Evolutionary conservation across 345 rosid species (phyloP).

Genomic region (Linum trigynum): DNA sequence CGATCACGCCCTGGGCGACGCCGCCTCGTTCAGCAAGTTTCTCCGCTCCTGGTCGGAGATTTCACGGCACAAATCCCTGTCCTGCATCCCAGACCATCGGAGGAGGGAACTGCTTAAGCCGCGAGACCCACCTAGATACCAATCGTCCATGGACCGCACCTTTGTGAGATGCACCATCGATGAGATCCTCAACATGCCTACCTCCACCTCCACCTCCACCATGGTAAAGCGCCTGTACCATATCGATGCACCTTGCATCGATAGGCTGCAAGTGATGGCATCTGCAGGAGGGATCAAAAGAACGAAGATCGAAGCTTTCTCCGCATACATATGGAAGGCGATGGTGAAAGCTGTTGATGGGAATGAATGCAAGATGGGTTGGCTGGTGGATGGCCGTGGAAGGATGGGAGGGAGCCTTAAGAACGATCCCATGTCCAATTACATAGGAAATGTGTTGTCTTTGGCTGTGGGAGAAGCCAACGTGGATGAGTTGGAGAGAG

Average conservation of each 20-base stretch:
- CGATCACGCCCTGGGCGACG: constrained; percentile 84
- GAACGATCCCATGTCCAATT: constrained; percentile 32
- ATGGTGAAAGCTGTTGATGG: constrained; percentile 43
- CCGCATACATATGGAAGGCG: constrained; percentile 73
- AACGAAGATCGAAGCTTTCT: constrained; percentile 80
- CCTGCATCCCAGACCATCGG: constrained; percentile 56
- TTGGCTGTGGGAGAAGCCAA: constrained; percentile 56
- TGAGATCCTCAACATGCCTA: constrained; percentile 53
- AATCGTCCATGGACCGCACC: constrained; percentile 39
- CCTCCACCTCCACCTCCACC: constrained; percentile 9
- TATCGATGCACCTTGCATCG: constrained; percentile 42
- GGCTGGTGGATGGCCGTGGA: constrained; percentile 72
- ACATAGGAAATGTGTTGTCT: constrained; percentile 75
- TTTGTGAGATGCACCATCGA: constrained; percentile 57
- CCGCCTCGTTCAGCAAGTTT: constrained; percentile 55
- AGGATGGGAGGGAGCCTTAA: constrained; percentile 24
- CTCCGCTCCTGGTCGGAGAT: constrained; percentile 61
- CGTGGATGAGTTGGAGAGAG: constrained; percentile 34
- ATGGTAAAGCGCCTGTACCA: constrained; percentile 63
- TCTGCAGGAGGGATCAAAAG: constrained; percentile 32
- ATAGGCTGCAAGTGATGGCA: constrained; percentile 46
- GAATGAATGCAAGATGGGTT: constrained; percentile 70
- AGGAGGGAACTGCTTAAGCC: constrained; percentile 36
- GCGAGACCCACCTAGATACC: constrained; percentile 50
- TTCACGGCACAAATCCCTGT: constrained; percentile 42